Evolutionary conservation across 108 stramenopile species (phyloP).

Genomic region (Asterionellopsis glacialis): DNA sequence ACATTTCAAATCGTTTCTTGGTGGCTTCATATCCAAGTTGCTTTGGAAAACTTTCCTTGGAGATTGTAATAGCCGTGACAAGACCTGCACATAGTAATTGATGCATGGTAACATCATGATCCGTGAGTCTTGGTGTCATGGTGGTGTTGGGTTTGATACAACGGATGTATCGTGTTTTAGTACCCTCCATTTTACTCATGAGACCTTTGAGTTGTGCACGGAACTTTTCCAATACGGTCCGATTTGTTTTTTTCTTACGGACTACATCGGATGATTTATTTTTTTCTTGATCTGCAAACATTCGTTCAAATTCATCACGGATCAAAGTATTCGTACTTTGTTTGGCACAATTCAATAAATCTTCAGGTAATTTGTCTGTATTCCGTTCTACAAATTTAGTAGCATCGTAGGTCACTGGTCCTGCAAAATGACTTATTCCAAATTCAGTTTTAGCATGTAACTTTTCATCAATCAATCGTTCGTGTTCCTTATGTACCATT

Average conservation of each 20-base stretch:
- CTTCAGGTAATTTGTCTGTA: conserved; percentile 73
- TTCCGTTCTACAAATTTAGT: conserved; percentile 75
- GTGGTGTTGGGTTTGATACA: conserved; percentile 87
- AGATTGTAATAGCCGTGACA: conserved; percentile 84
- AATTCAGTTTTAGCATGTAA: conserved; percentile 66
- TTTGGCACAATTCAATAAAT: conserved; percentile 43
- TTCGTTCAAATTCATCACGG: conserved; percentile 35
- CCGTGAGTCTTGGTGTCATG: conserved; percentile 51
- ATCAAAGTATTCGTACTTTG: conserved; percentile 60
- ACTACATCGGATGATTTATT: conserved; percentile 17
- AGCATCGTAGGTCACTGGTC: conserved; percentile 78
- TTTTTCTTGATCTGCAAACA: conserved; percentile 11
- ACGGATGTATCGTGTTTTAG: conserved; percentile 81
- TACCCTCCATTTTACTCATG: conserved; percentile 57
- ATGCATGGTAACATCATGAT: conserved; percentile 66
- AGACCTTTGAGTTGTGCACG: conserved; percentile 52
- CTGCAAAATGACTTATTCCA: conserved; percentile 84
- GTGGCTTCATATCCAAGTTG: conserved; percentile 71
- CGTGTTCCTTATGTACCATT: conserved; percentile 33
- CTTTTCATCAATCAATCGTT: conserved; percentile 41
- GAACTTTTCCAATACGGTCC: conserved; percentile 66
- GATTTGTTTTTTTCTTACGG: conserved; percentile 37
- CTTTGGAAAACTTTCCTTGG: conserved; percentile 90
- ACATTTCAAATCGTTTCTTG: conserved; percentile 44
- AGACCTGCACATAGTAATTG: conserved; percentile 95